Conservation (phyloP, 78 protist genomes). For the Bodo saltans region DNA sequence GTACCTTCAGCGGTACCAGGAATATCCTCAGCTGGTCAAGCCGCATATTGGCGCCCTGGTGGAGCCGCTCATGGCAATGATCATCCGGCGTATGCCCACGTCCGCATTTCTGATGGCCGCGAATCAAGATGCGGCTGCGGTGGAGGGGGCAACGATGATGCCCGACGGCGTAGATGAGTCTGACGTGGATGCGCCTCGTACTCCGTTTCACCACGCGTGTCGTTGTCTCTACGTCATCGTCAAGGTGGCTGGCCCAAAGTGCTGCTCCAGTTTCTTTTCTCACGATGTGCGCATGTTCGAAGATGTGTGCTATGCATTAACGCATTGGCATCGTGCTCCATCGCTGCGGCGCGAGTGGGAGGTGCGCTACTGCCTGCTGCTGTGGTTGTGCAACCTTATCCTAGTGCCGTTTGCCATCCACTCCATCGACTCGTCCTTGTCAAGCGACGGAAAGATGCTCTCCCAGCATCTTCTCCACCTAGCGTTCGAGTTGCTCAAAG, state of each 20-base stretch:
- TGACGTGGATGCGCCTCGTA: neutral
- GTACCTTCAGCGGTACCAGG: conserved; percentile 37
- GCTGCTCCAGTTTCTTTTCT: conserved; percentile 33
- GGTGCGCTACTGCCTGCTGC: conserved; percentile 66
- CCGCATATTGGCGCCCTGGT: conserved; percentile 17
- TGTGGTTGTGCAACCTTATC: conserved; percentile 84
- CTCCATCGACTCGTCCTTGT: conserved; percentile 54
- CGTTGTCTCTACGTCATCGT: conserved; percentile 33
- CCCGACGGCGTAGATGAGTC: neutral
- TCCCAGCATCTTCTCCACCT: neutral
- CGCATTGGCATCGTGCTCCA: conserved; percentile 26
- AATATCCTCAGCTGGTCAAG: conserved; percentile 42
- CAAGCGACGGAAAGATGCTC: neutral
- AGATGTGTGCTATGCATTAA: conserved; percentile 1
- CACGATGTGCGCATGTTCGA: conserved; percentile 48
- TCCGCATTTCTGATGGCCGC: neutral
- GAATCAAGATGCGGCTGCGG: neutral
- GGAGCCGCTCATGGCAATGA: neutral
- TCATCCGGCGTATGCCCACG: neutral
- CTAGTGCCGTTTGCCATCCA: conserved; percentile 79
- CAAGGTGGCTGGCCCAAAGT: conserved; percentile 59
- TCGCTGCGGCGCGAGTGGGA: conserved; percentile 66
- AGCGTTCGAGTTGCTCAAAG: conserved; percentile 22
- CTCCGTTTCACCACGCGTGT: neutral
- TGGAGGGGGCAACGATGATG: neutral